Percentiles rank a stretch among this genome's conserved stretches.
Evolutionary conservation across 2,329 filamentous ascomycete genomes (phyloP).

Genomic region (Mariannaea elegans): DNA sequence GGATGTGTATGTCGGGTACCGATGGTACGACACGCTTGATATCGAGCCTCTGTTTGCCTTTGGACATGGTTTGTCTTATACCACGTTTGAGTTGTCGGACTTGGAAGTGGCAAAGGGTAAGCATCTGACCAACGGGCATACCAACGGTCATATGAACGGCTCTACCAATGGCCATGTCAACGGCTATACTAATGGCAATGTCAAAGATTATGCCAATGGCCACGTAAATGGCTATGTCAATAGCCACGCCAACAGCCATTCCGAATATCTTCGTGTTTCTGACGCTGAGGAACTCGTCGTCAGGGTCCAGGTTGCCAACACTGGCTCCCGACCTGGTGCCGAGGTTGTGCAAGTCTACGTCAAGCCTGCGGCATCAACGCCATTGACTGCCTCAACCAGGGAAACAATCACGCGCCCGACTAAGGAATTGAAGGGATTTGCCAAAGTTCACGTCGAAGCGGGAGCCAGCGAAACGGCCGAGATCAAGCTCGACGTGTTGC

Average conservation of each 20-base stretch:
- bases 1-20: constrained; percentile 31
- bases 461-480: constrained; percentile 45
- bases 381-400: constrained; percentile 23
- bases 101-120: constrained; percentile 11
- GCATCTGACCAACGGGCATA: constrained; percentile 5
- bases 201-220: too few relatives aligned
- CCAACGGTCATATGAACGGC: background rate
- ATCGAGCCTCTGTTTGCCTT: constrained; percentile 28
- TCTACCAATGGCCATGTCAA: too few relatives aligned
- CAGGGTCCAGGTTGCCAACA: constrained; percentile 57
- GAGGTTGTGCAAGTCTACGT: constrained; percentile 46
- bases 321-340: constrained; percentile 35
- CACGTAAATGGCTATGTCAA: too few relatives aligned
- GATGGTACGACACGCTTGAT: constrained; percentile 25
- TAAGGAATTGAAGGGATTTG: constrained; percentile 56
- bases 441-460: constrained; percentile 50
- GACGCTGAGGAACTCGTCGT: constrained; percentile 12
- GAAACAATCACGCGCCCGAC: constrained; percentile 45
- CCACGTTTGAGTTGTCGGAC: constrained; percentile 22
- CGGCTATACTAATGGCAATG: too few relatives aligned
- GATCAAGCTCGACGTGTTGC: constrained; percentile 42
- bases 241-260: too few relatives aligned
- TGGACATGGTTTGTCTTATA: constrained; percentile 29
- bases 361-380: constrained; percentile 24
- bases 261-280: background rate